Evolutionary conservation across 805 yeast genomes (phyloP).

Genomic region (Hemisphaericaspora nanyangensis): DNA sequence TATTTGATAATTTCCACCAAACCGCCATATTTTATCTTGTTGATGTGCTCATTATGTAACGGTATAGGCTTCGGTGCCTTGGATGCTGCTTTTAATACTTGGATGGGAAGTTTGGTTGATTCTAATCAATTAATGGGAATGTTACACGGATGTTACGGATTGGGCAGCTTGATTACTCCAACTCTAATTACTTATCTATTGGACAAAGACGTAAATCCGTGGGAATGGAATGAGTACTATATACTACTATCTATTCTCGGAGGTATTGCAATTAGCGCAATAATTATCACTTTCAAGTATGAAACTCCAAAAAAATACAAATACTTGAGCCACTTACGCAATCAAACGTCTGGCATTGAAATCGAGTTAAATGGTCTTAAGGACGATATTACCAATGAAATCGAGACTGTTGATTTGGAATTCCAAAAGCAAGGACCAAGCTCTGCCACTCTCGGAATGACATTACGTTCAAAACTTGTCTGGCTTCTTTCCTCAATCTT

Average conservation of each 20-base stretch:
- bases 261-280: slow-evolving; percentile 16
- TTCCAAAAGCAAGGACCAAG: slow-evolving; percentile 9
- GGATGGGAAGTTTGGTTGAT: slow-evolving; percentile 45
- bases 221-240: slow-evolving; percentile 49
- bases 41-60: slow-evolving; percentile 32
- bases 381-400: not conserved
- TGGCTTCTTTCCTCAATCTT: slow-evolving; percentile 39
- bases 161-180: slow-evolving; percentile 53
- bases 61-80: slow-evolving; percentile 58
- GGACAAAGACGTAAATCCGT: slow-evolving; percentile 31
- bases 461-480: slow-evolving; percentile 32
- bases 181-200: slow-evolving; percentile 40
- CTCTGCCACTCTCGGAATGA: slow-evolving; percentile 25
- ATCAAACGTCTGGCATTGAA: slow-evolving; percentile 8
- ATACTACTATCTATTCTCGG: slow-evolving; percentile 29
- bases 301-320: slow-evolving; percentile 45
- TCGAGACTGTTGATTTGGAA: slow-evolving; percentile 5
- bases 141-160: slow-evolving; percentile 50
- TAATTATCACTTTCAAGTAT: slow-evolving; percentile 28
- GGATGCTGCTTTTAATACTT: slow-evolving; percentile 54
- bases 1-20: slow-evolving; percentile 36
- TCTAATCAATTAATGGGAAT: slow-evolving; percentile 49
- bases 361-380: slow-evolving; percentile 10
- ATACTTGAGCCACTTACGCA: slow-evolving; percentile 17
- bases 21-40: slow-evolving; percentile 41